Evolutionary conservation across 257 asterid species (phyloP), one percentile per base, ranked within the genome.

Genomic region (Lantana camara): DNA sequence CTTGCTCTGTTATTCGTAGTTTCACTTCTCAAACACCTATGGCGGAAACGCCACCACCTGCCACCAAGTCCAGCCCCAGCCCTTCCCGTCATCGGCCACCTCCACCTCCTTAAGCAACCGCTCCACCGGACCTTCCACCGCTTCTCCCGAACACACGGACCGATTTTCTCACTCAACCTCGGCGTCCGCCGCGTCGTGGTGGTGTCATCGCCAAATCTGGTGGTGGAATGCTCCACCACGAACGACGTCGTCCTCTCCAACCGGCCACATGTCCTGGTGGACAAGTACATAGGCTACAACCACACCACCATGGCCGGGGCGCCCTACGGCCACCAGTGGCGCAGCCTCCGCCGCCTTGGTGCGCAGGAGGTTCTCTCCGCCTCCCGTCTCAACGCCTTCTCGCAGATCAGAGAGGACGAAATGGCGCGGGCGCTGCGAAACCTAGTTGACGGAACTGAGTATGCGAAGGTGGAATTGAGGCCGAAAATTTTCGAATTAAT

Each of bases 211-310:
- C 81, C 86, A 0, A 5, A 9, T 20, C 52, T 77, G 16, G 81
- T 69, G 14, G 79, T 59, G 10, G 71, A 74, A 68, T 77, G 83
- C 68, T 80, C 74, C 73, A 75, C 75, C 47, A 0, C 4, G 7
- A 76, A 81, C 68, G 86, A 81, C 81, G n/a, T 73, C 57, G 60
- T 63, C 21, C 24, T 81, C 66, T 69, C 86, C 61, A 81, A 81
- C 71, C 72, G 81, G 0, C 86, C 86, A 0, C 69, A 47, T 0
- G 52, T 61, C 41, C n/a, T 81, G 12, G 77, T 32, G 0, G 77
- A 62, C 77, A 69, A 77, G 69, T 77, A 77, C 79, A 68, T 81
- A 0, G 83, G 81, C 63, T 81, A 81, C 65, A 20, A 77, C 73
- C 68, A 68, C 77, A 68, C 75, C 73, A 74, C 81, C 54, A 52